A percentile compares a stretch with the other conserved stretches of the same genome.
phyloP scores from a whole-genome alignment of 2,329 filamentous ascomycete species.

The Teratosphaeria destructans region DNA sequence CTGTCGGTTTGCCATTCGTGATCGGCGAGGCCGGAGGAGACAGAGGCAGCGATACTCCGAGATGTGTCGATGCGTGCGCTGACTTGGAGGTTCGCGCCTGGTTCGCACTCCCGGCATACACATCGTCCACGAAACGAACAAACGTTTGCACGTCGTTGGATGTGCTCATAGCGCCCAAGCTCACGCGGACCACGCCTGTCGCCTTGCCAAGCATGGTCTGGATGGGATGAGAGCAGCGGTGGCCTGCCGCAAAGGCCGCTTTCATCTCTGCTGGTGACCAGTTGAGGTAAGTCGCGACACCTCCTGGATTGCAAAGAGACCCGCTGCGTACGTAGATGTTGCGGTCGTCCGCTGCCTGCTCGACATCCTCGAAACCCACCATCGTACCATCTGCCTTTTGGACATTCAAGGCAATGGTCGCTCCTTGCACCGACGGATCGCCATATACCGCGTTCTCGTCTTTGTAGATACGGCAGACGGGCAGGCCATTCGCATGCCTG shows the following conservation, averaged over 20 bases:
- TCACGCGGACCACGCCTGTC: constrained; percentile 51
- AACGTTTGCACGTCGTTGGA: constrained; percentile 51
- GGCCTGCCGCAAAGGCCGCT: constrained; percentile 45
- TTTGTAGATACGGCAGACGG: constrained; percentile 46
- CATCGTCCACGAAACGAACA: constrained; percentile 32
- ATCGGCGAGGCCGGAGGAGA: constrained; percentile 5
- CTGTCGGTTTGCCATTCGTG: constrained; percentile 1
- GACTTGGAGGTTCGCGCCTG: background rate
- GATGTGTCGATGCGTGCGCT: background rate
- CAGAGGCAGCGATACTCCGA: constrained; percentile 1
- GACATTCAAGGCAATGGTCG: constrained; percentile 56
- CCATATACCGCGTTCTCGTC: constrained; percentile 40
- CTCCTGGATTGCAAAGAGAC: constrained; percentile 45
- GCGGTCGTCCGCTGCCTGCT: constrained; percentile 44
- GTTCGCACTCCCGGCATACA: constrained; percentile 16
- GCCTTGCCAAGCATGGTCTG: constrained; percentile 45
- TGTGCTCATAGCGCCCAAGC: constrained; percentile 53
- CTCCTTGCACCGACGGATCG: constrained; percentile 45
- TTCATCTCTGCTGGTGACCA: constrained; percentile 47
- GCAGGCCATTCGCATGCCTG: constrained; percentile 43
- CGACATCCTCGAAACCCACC: constrained; percentile 49
- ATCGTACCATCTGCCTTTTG: constrained; percentile 41
- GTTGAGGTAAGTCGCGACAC: constrained; percentile 35
- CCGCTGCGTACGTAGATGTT: constrained; percentile 54
- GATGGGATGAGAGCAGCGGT: constrained; percentile 46